Evolutionary conservation across 1,284 basidiomycete genomes (phyloP).

Genomic region (Stygiomarasmius scandens): DNA sequence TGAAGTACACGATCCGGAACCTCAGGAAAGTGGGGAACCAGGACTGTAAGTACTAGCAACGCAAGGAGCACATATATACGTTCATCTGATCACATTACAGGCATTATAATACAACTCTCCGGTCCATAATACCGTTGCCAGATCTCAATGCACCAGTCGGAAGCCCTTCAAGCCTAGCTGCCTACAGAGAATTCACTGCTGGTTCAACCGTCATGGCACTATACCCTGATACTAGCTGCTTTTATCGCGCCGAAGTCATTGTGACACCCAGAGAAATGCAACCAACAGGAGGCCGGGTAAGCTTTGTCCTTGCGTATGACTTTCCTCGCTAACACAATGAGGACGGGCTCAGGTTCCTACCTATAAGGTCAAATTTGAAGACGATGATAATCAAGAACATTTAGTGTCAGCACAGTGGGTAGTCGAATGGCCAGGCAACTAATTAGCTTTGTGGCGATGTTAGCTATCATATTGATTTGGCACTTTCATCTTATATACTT

Average conservation of each 20-base stretch:
- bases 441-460: neutral
- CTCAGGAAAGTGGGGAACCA: conserved; percentile 74
- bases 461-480: too few species aligned
- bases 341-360: conserved; percentile 42
- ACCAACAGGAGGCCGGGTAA: conserved; percentile 50
- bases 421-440: conserved; percentile 66
- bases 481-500: too few species aligned
- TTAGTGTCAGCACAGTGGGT: conserved; percentile 71
- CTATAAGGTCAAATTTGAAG: conserved; percentile 81
- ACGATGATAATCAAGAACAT: conserved; percentile 81
- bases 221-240: conserved; percentile 85
- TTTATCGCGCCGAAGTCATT: conserved; percentile 81
- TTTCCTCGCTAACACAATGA: conserved; percentile 6
- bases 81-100: conserved; percentile 38
- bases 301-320: conserved; percentile 21
- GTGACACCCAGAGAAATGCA: conserved; percentile 62
- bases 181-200: conserved; percentile 71
- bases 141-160: conserved; percentile 62
- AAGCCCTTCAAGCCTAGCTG: conserved; percentile 62
- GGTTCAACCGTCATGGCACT: conserved; percentile 78
- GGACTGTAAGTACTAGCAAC: conserved; percentile 53
- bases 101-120: conserved; percentile 67
- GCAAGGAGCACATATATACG: too few species aligned
- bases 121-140: conserved; percentile 75
- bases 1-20: conserved; percentile 80